Base-by-base conservation (phyloP, 371 early-diverging fungal genomes). In the Blakeslea trispora region DNA sequence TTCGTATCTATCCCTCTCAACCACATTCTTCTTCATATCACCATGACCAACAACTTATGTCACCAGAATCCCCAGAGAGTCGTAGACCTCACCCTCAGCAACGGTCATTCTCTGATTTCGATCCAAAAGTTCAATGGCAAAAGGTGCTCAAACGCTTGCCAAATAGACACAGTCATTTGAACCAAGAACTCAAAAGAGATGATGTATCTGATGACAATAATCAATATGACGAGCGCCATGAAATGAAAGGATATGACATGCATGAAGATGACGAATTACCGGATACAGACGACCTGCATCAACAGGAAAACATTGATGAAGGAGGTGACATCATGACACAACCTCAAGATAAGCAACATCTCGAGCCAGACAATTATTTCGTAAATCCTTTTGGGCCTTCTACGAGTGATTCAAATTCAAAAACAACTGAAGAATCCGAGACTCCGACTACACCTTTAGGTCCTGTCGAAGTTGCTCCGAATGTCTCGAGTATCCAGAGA, bases 51-150 rank as follows among this genome's bases (percentile, higher is more conserved):
- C 42, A 61, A 39, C 42, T 52, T 10, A 42, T 63, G 21, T 66
- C 61, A 2, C 66, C 66, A 18, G 63, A 62, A 50, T 69, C 63
- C 17, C 62, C 69, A 18, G 58, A 55, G 23, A 60, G 59, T 18
- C 24, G 61, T 48, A 13, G 50, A 21, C 61, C 58, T 11, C 53
- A 24, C 9, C 24, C 45, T 21, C 45, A 37, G 22, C 45, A 53
- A 8, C 47, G 32, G 13, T 14, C 42, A 13, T 24, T 23, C 19
- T 39, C 43, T 1, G 57, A 62, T 1, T 72, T 68, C 53, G 72
- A 73, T 48, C 67, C 70, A 45, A 63, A 67, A 39, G 23, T 43
- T 5, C 73, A 73, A 45, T 72, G 73, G 73, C 56, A 69, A 6
- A 63, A 61, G 34, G 67, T 72, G 1, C 7, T 68, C 42, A 68